Percentiles rank a stretch among this genome's conserved stretches.
Conservation (phyloP, 192 early-diverging fungal genomes). For the Umbelopsis sp. region DNA sequence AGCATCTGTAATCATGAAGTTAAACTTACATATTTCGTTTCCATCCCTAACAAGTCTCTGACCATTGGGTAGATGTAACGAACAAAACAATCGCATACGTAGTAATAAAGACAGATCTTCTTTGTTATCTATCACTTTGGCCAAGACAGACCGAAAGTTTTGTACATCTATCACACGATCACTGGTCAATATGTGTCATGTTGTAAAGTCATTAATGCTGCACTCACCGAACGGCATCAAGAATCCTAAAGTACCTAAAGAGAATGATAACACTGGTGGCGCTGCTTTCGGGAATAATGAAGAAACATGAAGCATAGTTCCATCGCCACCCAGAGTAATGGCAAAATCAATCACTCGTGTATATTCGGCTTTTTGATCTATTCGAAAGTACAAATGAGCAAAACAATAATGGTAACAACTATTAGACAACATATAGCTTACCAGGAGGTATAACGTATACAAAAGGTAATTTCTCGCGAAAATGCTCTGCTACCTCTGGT, state of each 20-base stretch:
- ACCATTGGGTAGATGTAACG: constrained; percentile 59
- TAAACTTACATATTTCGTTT: constrained; percentile 44
- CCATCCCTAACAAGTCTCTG: constrained; percentile 53
- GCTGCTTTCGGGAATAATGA: constrained; percentile 74
- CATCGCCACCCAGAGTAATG: constrained; percentile 93
- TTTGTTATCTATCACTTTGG: constrained; percentile 63
- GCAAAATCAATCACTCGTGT: constrained; percentile 78
- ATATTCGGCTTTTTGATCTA: constrained; percentile 58
- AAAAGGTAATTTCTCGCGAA: constrained; percentile 53
- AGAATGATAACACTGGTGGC: constrained; percentile 93
- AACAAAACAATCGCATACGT: constrained; percentile 78
- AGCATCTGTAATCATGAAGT: neutral
- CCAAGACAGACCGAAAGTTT: constrained; percentile 62
- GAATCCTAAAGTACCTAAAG: constrained; percentile 90
- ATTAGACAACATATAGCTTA: constrained; percentile 19
- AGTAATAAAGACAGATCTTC: constrained; percentile 61
- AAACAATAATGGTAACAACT: neutral
- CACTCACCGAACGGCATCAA: constrained; percentile 79
- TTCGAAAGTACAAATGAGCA: neutral
- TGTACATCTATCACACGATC: constrained; percentile 56
- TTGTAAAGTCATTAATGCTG: too few species aligned
- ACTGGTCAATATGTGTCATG: neutral
- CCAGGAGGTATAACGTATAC: constrained; percentile 55
- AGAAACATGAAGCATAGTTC: constrained; percentile 87
- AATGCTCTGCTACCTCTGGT: constrained; percentile 60